Base-by-base conservation (phyloP, 208 protist genomes). In the Trypanosomatidae sp. region DNA sequence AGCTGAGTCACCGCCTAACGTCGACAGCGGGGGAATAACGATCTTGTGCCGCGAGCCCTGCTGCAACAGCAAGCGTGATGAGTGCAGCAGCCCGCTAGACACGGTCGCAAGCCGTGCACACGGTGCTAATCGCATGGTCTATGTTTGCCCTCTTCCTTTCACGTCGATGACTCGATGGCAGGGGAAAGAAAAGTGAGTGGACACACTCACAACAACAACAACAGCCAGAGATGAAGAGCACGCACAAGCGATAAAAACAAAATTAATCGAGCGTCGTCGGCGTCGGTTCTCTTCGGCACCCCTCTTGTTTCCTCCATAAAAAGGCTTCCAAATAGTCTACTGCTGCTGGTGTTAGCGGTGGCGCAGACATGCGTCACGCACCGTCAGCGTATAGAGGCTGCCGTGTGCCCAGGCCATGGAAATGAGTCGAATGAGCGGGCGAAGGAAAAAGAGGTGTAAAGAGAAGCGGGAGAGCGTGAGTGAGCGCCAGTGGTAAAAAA, bases 21-120 rank as follows among this genome's bases (percentile, higher is more conserved):
- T n/a, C 25, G 76, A 65, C 9, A 91, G 73, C 3, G 62, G 77
- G 1, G 89, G 89, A 36, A 94, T 88, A 17, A 94, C 77, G 47
- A 94, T 88, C n/a, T 73, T 71, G 39, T 81, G 76, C 8, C 58
- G 76, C 15, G 82, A 83, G 43, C 66, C 66, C 12, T 71, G 69
- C 17, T 75, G 71, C 4, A 60, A 69, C 8, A 66, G 66, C 36
- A 62, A n/a, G 15, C 73, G 62, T 12, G 87, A 79, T 2, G 33
- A 43, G 13, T 12, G 30, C 28, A 83, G 44, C 25, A 33, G n/a
- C 0, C 41, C 47, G 4, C 55, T 50, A 15, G 46, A 8, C 22
- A 36, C 41, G 43, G 28, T 1, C 25, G n/a, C 44, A 13, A 53
- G n/a, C 36, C 64, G 64, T 10, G 44, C 44, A 25, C 25, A 53